A percentile compares a stretch with the other conserved stretches of the same genome.
Evolutionary conservation across 331 rosid species (phyloP).

Genomic region (Prunus yedoensis): DNA sequence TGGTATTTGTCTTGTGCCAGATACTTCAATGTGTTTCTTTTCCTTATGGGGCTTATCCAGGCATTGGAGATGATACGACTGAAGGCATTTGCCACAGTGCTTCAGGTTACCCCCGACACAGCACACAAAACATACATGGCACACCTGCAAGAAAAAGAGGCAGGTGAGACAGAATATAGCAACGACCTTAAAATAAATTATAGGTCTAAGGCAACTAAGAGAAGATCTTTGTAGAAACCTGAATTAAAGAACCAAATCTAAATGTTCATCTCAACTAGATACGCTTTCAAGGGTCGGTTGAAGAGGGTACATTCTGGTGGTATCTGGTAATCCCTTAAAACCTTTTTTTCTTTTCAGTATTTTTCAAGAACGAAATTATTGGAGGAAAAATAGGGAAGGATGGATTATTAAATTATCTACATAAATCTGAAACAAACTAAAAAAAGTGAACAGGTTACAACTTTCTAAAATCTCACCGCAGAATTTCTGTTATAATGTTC

Average conservation of each 20-base stretch:
- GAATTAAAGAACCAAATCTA: not conserved
- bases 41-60: not conserved
- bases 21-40: slow-evolving; percentile 32
- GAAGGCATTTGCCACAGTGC: slow-evolving; percentile 15
- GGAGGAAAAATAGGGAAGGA: not conserved
- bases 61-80: slow-evolving; percentile 8
- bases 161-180: not conserved
- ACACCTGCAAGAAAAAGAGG: slow-evolving; percentile 1
- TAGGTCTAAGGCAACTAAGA: too few species aligned
- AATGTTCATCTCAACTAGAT: not conserved
- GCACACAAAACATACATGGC: not conserved
- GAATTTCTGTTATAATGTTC: slow-evolving; percentile 36
- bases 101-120: not conserved
- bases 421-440: not conserved
- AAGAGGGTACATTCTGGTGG: not conserved
- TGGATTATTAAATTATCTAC: not conserved
- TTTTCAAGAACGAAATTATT: not conserved
- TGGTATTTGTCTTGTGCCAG: slow-evolving; percentile 16
- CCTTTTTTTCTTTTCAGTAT: too few species aligned
- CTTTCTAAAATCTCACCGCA: slow-evolving; percentile 32
- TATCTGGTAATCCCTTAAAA: not conserved
- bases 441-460: not conserved
- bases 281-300: not conserved
- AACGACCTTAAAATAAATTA: too few species aligned
- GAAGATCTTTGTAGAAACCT: too few species aligned